Conservation (phyloP, 441 rosid genomes). For the Omphalea diandra region DNA sequence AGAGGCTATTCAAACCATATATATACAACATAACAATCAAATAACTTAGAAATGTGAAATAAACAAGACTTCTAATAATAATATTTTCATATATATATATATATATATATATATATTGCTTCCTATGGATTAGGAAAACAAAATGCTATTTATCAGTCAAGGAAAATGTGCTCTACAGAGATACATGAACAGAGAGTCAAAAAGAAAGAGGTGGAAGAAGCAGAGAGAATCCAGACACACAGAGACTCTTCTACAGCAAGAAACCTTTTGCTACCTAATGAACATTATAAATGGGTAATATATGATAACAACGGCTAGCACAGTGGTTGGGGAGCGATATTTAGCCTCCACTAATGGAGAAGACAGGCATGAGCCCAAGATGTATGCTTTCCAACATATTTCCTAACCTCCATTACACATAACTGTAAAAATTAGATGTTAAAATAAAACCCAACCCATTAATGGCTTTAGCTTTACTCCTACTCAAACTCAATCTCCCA, state of each 20-base stretch:
- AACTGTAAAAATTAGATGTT: not conserved
- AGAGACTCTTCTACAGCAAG: constrained; percentile 12
- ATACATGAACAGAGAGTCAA: not conserved
- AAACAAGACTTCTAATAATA: too few species aligned
- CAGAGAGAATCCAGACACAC: not conserved
- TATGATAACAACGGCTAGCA: constrained; percentile 17
- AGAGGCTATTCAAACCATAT: too few species aligned
- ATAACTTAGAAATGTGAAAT: too few species aligned
- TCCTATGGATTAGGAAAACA: not conserved
- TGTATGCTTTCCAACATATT: constrained; percentile 44
- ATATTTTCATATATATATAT: too few species aligned
- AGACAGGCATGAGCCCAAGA: constrained; percentile 33
- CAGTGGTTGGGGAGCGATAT: constrained; percentile 14
- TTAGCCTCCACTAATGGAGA: constrained; percentile 6
- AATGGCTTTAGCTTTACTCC: constrained; percentile 78
- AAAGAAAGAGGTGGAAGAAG: not conserved
- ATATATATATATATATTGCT: too few species aligned
- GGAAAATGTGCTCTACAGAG: not conserved
- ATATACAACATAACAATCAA: too few species aligned
- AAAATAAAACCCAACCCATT: constrained; percentile 22
- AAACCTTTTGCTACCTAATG: constrained; percentile 20
- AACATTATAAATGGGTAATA: not conserved
- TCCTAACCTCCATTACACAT: constrained; percentile 33
- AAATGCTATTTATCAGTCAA: not conserved
- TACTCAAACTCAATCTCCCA: constrained; percentile 73